phyloP scores from a whole-genome alignment of 2,329 filamentous ascomycete species.

The Calonectria naviculata region DNA sequence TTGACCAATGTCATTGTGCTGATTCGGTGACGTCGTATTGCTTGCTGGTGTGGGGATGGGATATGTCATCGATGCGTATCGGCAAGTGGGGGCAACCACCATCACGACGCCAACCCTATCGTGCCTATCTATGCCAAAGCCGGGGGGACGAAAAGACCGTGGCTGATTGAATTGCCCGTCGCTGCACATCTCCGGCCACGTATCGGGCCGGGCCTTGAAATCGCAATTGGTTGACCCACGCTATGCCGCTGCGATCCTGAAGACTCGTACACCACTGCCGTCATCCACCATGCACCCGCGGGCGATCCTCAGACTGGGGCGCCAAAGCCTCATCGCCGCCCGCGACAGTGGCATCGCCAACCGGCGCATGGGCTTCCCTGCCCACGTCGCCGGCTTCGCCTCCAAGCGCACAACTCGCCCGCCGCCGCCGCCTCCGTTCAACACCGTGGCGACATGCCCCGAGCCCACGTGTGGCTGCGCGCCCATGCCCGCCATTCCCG shows the following conservation, averaged over 20 bases:
- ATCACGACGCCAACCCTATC: not conserved
- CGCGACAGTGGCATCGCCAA: not conserved
- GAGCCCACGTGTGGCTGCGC: constrained; percentile 81
- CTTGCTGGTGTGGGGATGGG: constrained; percentile 25
- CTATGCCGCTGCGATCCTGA: not conserved
- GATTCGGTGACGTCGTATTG: constrained; percentile 25
- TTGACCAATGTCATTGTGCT: constrained; percentile 19
- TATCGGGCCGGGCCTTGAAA: not conserved
- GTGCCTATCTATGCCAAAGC: constrained; percentile 40
- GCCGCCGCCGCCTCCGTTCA: constrained; percentile 48
- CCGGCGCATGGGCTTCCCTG: not conserved
- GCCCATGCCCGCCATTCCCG: constrained; percentile 71
- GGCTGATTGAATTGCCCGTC: constrained; percentile 17
- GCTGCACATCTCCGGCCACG: not conserved
- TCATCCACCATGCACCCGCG: constrained; percentile 28
- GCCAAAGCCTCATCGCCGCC: constrained; percentile 19
- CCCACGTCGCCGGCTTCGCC: not conserved
- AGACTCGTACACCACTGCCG: not conserved
- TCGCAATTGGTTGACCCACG: not conserved
- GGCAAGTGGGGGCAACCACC: constrained; percentile 36
- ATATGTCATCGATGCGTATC: constrained; percentile 4
- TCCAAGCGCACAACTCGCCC: constrained; percentile 23
- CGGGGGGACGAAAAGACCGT: constrained; percentile 21
- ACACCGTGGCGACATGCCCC: constrained; percentile 71
- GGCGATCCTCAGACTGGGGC: constrained; percentile 25